These are phyloP conservation scores for Protomyces inundatus DNA, from an alignment of 1,139 yeast species.

Conservation along the genomic window DNA sequence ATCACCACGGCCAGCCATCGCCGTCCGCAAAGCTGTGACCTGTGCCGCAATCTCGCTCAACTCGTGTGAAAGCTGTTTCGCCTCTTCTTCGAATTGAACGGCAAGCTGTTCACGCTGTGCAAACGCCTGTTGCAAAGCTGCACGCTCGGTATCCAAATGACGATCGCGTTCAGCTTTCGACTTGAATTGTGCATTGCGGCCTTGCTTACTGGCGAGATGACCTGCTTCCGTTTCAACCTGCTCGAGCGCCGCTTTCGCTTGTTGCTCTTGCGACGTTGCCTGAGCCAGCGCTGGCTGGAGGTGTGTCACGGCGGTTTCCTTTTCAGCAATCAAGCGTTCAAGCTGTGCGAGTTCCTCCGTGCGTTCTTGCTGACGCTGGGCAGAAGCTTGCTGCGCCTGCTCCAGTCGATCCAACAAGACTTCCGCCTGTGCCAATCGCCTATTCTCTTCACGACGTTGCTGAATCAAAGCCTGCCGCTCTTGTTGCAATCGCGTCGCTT, in stretches of 20 bases:
- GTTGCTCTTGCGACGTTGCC: conserved; percentile 45
- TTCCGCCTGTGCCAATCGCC: conserved; percentile 35
- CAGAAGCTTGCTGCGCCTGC: conserved; percentile 30
- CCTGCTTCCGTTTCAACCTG: conserved; percentile 54
- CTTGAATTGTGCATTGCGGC: conserved; percentile 58
- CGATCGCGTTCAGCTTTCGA: conserved; percentile 56
- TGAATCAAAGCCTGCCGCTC: conserved; percentile 49
- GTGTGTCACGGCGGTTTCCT: conserved; percentile 28
- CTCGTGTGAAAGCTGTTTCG: conserved; percentile 38
- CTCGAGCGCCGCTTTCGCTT: conserved; percentile 41
- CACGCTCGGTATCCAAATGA: conserved; percentile 58
- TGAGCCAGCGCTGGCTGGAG: conserved; percentile 45
- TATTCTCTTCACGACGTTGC: conserved; percentile 45
- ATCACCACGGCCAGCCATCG: conserved; percentile 28
- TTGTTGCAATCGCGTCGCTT: conserved; percentile 39
- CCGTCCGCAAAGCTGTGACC: conserved; percentile 16
- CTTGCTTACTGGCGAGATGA: conserved; percentile 66
- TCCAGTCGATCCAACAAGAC: conserved; percentile 38
- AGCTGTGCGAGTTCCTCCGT: conserved; percentile 34
- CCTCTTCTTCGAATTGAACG: conserved; percentile 36
- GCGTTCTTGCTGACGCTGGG: conserved; percentile 26
- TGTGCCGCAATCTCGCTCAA: conserved; percentile 32
- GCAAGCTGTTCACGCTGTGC: conserved; percentile 31
- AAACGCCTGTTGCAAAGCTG: conserved; percentile 41
- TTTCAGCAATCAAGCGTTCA: conserved; percentile 23